A percentile compares a stretch with the other conserved stretches of the same genome.
These are phyloP conservation scores for Flaveria sonorensis DNA, from an alignment of 129 eudicot species.

Conservation along the genomic window DNA sequence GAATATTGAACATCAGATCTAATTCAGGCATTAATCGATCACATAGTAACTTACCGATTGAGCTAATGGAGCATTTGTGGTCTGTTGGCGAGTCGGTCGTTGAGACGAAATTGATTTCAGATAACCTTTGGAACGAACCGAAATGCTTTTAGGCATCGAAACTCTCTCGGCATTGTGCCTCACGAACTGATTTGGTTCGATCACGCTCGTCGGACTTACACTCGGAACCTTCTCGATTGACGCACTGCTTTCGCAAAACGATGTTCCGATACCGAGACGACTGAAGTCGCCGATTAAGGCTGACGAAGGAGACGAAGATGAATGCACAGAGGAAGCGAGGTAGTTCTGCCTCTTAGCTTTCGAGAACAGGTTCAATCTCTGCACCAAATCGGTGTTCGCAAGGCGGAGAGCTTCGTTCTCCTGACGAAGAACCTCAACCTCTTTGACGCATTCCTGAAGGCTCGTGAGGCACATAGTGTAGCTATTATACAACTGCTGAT, in stretches of 20 bases:
- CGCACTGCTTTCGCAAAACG: slow-evolving; percentile 24
- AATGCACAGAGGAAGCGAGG: slow-evolving; percentile 38
- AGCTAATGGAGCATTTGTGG: slow-evolving; percentile 23
- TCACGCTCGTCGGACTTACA: slow-evolving; percentile 54
- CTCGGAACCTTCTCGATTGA: slow-evolving; percentile 34
- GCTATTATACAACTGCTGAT: slow-evolving; percentile 63
- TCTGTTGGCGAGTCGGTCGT: slow-evolving; percentile 28
- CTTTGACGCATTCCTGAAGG: slow-evolving; percentile 60
- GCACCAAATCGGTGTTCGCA: slow-evolving; percentile 54
- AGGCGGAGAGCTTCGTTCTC: slow-evolving; percentile 61
- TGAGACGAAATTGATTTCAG: slow-evolving; percentile 37
- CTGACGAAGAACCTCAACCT: slow-evolving; percentile 55
- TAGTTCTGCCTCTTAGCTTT: slow-evolving; percentile 47
- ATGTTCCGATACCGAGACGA: slow-evolving; percentile 43
- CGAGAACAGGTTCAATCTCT: slow-evolving; percentile 45
- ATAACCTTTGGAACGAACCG: slow-evolving; percentile 66
- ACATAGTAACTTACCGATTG: slow-evolving; percentile 43
- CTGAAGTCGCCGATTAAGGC: slow-evolving; percentile 36
- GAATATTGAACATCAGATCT: neutral
- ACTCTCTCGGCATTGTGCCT: slow-evolving; percentile 36
- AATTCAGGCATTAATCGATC: slow-evolving; percentile 16
- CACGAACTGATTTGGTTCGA: slow-evolving; percentile 44
- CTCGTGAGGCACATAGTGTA: slow-evolving; percentile 54
- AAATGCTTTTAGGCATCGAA: slow-evolving; percentile 66
- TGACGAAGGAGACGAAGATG: slow-evolving; percentile 33